These are phyloP conservation scores for Microascus cirrosus DNA, from an alignment of 2,329 filamentous ascomycete genomes.

Conservation along the genomic window DNA sequence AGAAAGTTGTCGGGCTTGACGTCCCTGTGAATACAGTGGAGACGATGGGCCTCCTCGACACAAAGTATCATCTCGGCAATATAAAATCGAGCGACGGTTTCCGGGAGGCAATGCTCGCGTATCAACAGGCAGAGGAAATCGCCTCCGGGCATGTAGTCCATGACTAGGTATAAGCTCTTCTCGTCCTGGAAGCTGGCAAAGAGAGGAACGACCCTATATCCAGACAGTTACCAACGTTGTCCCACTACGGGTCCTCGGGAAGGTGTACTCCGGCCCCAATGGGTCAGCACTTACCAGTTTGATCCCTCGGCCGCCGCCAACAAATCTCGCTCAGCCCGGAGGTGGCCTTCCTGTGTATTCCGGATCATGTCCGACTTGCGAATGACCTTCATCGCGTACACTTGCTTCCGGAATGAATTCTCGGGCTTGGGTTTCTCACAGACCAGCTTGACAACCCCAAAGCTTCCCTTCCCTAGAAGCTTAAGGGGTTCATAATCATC, in stretches of 20 bases:
- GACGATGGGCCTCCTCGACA: constrained; percentile 80
- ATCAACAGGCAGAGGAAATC: constrained; percentile 85
- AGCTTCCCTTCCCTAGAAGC: constrained; percentile 84
- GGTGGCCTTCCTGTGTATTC: constrained; percentile 83
- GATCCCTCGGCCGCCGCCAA: constrained; percentile 82
- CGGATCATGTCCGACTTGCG: constrained; percentile 87
- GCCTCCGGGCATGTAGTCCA: constrained; percentile 97
- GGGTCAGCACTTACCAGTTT: constrained; percentile 44
- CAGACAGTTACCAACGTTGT: neutral
- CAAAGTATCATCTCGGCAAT: constrained; percentile 93
- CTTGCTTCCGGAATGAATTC: constrained; percentile 28
- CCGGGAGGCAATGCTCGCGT: constrained; percentile 71
- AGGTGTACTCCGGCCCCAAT: neutral
- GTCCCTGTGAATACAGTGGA: constrained; percentile 88
- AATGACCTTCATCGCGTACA: constrained; percentile 97
- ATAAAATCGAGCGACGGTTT: constrained; percentile 74
- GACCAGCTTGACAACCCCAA: constrained; percentile 83
- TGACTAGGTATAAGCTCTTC: constrained; percentile 78
- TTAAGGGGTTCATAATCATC: constrained; percentile 64
- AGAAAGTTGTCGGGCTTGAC: constrained; percentile 97
- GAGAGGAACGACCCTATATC: constrained; percentile 65
- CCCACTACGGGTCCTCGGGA: constrained; percentile 3
- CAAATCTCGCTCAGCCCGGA: constrained; percentile 86
- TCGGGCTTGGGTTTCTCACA: constrained; percentile 42
- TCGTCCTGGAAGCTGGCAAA: constrained; percentile 83